Conservation (phyloP, 495 filamentous ascomycete genomes). For the Xylaria bambusicola region DNA sequence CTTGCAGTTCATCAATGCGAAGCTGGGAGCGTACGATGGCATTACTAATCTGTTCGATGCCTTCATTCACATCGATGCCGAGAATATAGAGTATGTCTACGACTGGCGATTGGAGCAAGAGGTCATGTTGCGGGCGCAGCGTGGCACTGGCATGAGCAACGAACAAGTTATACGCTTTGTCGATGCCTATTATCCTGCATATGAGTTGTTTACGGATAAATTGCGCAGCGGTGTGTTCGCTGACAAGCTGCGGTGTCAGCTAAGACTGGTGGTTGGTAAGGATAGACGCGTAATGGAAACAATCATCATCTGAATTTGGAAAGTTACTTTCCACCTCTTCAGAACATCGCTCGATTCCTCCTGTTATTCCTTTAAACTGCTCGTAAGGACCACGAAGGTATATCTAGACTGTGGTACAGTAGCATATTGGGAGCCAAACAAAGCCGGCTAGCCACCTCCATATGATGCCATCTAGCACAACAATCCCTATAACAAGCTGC, state of each 20-base stretch:
- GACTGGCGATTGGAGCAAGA: slow-evolving; percentile 88
- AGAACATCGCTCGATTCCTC: neutral
- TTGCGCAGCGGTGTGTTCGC: slow-evolving; percentile 66
- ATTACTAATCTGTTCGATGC: slow-evolving; percentile 76
- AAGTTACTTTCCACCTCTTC: neutral
- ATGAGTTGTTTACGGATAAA: slow-evolving; percentile 72
- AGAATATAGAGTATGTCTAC: slow-evolving; percentile 76
- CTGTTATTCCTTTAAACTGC: neutral
- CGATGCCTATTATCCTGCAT: slow-evolving; percentile 61
- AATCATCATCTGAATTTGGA: slow-evolving; percentile 49
- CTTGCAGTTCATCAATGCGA: slow-evolving; percentile 71
- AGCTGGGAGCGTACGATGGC: slow-evolving; percentile 67
- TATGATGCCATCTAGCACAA: neutral
- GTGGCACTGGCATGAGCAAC: slow-evolving; percentile 69
- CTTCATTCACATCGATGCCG: slow-evolving; percentile 86
- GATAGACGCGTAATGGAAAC: slow-evolving; percentile 64
- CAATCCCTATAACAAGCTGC: neutral
- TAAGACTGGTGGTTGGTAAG: slow-evolving; percentile 70
- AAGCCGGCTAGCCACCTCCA: neutral
- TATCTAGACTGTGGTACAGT: neutral
- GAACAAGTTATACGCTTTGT: slow-evolving; percentile 56
- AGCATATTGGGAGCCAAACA: neutral
- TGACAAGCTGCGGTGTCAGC: slow-evolving; percentile 56
- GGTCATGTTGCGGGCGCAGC: slow-evolving; percentile 60
- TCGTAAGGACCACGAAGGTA: neutral